Percentiles rank a stretch among this genome's conserved stretches.
These are phyloP conservation scores for Irpex lacteus DNA, from an alignment of 1,284 basidiomycete species.

Conservation along the genomic window DNA sequence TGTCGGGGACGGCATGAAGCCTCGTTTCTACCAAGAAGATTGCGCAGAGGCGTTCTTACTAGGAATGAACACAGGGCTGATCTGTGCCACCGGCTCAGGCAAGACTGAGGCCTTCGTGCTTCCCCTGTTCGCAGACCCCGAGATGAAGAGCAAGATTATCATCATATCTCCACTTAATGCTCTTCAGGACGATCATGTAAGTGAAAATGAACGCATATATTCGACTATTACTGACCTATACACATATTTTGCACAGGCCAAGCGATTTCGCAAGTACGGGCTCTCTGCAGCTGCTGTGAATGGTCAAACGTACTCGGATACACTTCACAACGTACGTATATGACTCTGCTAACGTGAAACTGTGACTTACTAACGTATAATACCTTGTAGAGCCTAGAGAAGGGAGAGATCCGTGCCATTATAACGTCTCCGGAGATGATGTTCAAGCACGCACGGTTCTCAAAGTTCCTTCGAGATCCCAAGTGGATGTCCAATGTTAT, in stretches of 20 bases:
- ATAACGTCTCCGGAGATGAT: background rate
- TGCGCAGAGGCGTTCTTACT: background rate
- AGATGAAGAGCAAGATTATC: background rate
- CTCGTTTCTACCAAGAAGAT: background rate
- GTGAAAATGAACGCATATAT: too few relatives aligned
- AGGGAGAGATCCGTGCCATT: background rate
- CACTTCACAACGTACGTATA: background rate
- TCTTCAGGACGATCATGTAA: background rate
- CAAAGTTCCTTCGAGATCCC: too few relatives aligned
- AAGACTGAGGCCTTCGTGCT: background rate
- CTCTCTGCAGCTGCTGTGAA: background rate
- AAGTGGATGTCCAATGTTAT: too few relatives aligned
- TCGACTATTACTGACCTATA: too few relatives aligned
- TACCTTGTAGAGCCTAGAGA: too few relatives aligned
- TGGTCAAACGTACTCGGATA: background rate
- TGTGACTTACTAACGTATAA: too few relatives aligned
- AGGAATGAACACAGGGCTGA: background rate
- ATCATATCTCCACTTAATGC: background rate
- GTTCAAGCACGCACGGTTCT: conserved; percentile 18
- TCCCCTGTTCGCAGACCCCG: background rate
- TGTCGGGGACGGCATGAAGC: too few relatives aligned
- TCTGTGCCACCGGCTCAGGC: background rate
- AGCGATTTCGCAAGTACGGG: background rate
- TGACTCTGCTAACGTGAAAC: background rate
- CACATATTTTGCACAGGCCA: background rate